phyloP scores from a whole-genome alignment of 2,329 filamentous ascomycete species.

The Sordariomycetes sp. region DNA sequence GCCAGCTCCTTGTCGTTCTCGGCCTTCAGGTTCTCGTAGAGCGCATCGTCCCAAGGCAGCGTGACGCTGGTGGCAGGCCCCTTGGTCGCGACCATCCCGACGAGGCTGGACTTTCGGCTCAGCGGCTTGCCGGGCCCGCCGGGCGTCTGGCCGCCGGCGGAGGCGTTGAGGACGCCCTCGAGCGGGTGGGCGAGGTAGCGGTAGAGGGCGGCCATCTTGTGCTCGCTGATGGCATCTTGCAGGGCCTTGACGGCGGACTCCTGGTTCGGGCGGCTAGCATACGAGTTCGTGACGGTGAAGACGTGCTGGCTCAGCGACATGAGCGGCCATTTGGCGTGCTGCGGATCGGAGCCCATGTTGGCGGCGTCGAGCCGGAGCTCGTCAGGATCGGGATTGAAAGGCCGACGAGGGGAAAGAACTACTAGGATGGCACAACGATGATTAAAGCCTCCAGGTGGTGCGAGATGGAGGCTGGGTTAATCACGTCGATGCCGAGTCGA shows the following conservation, averaged over 20 bases:
- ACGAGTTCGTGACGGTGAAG: constrained; percentile 76
- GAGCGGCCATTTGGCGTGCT: constrained; percentile 77
- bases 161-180: constrained; percentile 70
- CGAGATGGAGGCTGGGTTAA: background rate
- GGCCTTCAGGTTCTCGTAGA: constrained; percentile 68
- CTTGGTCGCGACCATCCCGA: constrained; percentile 66
- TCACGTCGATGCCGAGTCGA: background rate
- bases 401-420: background rate
- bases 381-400: background rate
- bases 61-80: constrained; percentile 52
- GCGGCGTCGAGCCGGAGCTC: constrained; percentile 5
- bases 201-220: constrained; percentile 85
- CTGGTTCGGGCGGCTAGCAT: constrained; percentile 54
- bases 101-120: constrained; percentile 58
- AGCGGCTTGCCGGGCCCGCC: constrained; percentile 42
- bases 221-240: constrained; percentile 70
- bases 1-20: constrained; percentile 73
- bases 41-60: constrained; percentile 80
- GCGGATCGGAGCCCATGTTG: constrained; percentile 69
- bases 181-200: constrained; percentile 72
- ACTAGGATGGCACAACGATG: background rate
- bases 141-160: constrained; percentile 46
- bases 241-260: constrained; percentile 62
- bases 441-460: background rate
- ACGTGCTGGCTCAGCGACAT: constrained; percentile 76